Base-by-base conservation (phyloP, 306 rosid species). In the Sphenostylis stenocarpa region DNA sequence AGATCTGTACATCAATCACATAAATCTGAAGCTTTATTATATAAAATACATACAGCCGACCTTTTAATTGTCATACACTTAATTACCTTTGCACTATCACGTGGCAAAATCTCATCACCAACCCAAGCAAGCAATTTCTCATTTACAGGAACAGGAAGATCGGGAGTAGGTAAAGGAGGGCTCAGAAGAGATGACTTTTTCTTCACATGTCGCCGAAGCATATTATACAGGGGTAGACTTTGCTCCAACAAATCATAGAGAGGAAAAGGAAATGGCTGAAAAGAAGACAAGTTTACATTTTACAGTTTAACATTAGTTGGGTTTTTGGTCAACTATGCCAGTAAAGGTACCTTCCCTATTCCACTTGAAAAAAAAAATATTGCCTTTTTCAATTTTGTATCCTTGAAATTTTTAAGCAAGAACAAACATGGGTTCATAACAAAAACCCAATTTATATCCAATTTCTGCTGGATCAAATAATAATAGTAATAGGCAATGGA, bases 111-210 rank as follows among this genome's bases (percentile, higher is more conserved):
- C 85, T 87, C 92, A 80, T 92, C 92, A 77, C 92, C 93, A 70
- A 92, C 97, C 97, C 97, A 92, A 66, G 91, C 93, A 56, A 92
- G 92, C 71, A 90, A 85, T 84, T 90, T 92, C 77, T 84, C 81
- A 44, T 92, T 92, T 71, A 89, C 96, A 56, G 92, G 97, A 76
- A 88, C 91, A 11, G 97, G 96, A 86, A 90, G 96, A 83, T 88
- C 78, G 1, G 96, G 96, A 53, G 81, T 48, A 69, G 96, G 91
- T 72, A 90, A 87, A 65, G 81, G 87, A 84, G 92, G 64, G 56
- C 77, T 82, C 45, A 87, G 81, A 43, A 84, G 86, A 67, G 86
- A 62, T 39, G 91, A 80, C 47, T 43, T 88, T 48, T 77, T 86
- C 86, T 75, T 87, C 78, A 86, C 83, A 72, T 81, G 93, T 65